Base-by-base conservation (phyloP, 2,329 filamentous ascomycete species). In the Exophiala dermatitidis region DNA sequence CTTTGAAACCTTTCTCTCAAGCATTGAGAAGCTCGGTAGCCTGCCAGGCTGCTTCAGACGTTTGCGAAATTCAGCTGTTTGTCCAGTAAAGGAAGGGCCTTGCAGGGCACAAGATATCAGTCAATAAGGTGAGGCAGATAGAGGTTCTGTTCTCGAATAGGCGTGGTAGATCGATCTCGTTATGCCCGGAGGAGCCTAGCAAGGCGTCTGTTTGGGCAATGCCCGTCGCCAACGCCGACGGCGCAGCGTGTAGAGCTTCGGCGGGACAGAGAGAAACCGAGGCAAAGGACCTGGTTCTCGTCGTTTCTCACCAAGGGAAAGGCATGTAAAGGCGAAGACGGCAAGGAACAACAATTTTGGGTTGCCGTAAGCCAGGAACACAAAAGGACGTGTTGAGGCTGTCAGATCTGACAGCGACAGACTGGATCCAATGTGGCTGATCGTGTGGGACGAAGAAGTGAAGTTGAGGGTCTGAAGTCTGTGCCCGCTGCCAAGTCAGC, bases 1-100 rank as follows among this genome's bases (percentile, higher is more conserved):
- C 55, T 45, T 55, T 48, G 26, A 51, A 49, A 46, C 45, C 52
- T 47, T 58, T 58, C 55, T 52, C 46, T 38, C 36, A 49, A 29
- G 29, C 41, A 2, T 4, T 8, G 38, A 43, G 41, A 4, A 4
- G n/a, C 32, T 36, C 48, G 44, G 34, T 41, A 48, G 50, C 43
- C 54, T 48, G 38, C 31, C 48, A 57, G 51, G 43, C 43, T 50
- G 46, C 48, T 43, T 46, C 36, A 38, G 46, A 40, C 30, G 7
- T 40, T 44, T 53, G 9, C 26, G 41, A 47, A 46, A 43, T 36
- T 53, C 54, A 54, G 54, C 54, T 54, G 44, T 31, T 40, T 32
- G 38, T 8, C 43, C 19, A 36, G 45, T 52, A 30, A 44, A 44
- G 37, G 31, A 32, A 42, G 46, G 46, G 33, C 36, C 46, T 47